A percentile compares a stretch with the other conserved stretches of the same genome.
Evolutionary conservation across 2,329 filamentous ascomycete species (phyloP).

Genomic region (Akanthomyces uredinophilus): DNA sequence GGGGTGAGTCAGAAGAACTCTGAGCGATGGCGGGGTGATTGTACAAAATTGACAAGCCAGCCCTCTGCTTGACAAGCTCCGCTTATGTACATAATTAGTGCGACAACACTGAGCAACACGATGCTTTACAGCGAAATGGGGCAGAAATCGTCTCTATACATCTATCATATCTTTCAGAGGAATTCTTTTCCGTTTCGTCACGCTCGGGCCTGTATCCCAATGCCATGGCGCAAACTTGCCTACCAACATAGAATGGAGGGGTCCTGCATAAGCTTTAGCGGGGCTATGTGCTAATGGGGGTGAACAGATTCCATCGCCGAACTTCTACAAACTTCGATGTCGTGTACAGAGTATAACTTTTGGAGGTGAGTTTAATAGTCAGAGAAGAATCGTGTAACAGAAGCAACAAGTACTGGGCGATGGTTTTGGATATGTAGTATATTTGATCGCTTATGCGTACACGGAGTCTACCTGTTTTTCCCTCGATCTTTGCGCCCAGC

Average conservation of each 20-base stretch:
- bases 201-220: no score
- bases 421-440: neutral
- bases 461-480: conserved; percentile 28
- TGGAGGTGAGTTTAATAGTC: neutral
- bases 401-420: no score
- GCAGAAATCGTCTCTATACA: neutral
- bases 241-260: neutral
- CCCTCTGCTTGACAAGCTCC: neutral
- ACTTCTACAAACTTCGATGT: conserved; percentile 14
- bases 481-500: conserved; percentile 40
- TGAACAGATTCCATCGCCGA: neutral
- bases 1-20: conserved; percentile 14
- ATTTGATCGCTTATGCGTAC: neutral
- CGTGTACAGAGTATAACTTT: neutral
- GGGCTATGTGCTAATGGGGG: conserved; percentile 8
- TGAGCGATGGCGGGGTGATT: conserved; percentile 15
- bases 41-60: conserved; percentile 8
- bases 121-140: no score
- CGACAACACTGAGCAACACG: neutral
- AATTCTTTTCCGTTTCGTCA: no score
- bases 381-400: neutral
- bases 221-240: neutral
- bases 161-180: neutral
- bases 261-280: neutral
- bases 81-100: conserved; percentile 14